A percentile compares a stretch with the other conserved stretches of the same genome.
phyloP scores from a whole-genome alignment of 2,329 filamentous ascomycete genomes.

The Chaetomium sp. region DNA sequence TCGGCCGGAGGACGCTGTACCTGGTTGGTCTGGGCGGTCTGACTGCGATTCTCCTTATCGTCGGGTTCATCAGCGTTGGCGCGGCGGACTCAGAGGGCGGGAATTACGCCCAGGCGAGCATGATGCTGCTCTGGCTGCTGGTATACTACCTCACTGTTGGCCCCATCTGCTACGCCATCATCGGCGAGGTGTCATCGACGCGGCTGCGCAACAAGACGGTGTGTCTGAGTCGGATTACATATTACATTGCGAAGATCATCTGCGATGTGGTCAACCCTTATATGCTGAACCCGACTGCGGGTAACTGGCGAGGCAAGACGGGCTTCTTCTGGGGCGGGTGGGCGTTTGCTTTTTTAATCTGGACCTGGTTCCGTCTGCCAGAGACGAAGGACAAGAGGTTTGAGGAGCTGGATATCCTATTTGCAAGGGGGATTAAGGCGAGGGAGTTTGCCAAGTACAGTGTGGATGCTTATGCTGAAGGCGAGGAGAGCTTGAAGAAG shows the following conservation, averaged over 20 bases:
- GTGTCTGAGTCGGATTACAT: neutral
- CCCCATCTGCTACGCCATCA: slow-evolving; percentile 6
- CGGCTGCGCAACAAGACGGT: slow-evolving; percentile 2
- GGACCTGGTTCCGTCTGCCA: neutral
- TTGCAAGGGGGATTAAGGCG: neutral
- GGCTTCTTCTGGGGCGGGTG: slow-evolving; percentile 2
- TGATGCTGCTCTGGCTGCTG: neutral
- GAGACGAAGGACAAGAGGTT: neutral
- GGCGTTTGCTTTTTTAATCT: neutral
- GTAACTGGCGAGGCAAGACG: slow-evolving; percentile 1
- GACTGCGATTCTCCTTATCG: neutral
- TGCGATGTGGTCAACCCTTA: neutral
- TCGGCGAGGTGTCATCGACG: neutral
- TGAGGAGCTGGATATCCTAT: slow-evolving; percentile 7
- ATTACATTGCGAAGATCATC: neutral
- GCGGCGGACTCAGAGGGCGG: neutral
- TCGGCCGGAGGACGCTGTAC: slow-evolving; percentile 2
- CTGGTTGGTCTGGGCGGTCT: neutral
- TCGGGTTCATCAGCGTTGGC: neutral
- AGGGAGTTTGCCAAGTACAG: neutral
- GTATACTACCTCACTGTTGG: neutral
- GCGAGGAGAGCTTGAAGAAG: neutral
- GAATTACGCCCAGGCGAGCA: neutral
- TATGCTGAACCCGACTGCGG: slow-evolving; percentile 2
- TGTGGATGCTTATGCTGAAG: neutral